phyloP scores from a whole-genome alignment of 228 moss, liverwort and hornwort genomes.

The Sphagnum magellanicum region DNA sequence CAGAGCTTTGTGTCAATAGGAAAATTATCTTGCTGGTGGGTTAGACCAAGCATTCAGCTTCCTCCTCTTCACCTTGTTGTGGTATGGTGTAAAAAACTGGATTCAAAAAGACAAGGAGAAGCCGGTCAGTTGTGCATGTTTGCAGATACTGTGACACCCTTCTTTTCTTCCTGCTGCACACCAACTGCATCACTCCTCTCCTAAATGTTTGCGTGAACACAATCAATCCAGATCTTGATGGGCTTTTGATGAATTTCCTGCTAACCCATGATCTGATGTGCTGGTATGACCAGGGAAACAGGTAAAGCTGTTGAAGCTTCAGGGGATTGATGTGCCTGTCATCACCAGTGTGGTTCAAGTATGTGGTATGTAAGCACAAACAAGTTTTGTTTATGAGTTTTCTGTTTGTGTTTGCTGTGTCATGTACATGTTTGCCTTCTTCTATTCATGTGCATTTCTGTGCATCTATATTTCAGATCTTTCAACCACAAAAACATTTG shows the following conservation, averaged over 20 bases:
- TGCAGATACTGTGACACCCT: not conserved
- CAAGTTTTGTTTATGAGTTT: not conserved
- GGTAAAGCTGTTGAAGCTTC: conserved; percentile 38
- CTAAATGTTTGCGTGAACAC: not conserved
- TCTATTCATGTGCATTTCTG: not conserved
- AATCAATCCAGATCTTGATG: not conserved
- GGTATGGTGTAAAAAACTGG: not conserved
- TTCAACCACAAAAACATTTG: not conserved
- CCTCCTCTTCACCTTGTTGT: not conserved
- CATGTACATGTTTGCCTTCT: not conserved
- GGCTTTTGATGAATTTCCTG: not conserved
- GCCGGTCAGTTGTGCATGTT: not conserved
- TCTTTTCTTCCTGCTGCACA: not conserved
- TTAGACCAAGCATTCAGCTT: not conserved
- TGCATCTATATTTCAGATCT: too few species aligned
- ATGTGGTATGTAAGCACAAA: not conserved
- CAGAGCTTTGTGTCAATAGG: too few species aligned
- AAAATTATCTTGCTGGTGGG: too few species aligned
- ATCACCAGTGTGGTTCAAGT: conserved; percentile 25
- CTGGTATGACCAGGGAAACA: conserved; percentile 12
- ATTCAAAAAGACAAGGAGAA: not conserved
- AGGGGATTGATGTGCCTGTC: conserved; percentile 23
- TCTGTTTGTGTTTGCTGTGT: not conserved
- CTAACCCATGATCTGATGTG: not conserved
- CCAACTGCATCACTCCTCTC: not conserved